Evolutionary conservation across 306 rosid species (phyloP).

Genomic region (Dryas drummondii): DNA sequence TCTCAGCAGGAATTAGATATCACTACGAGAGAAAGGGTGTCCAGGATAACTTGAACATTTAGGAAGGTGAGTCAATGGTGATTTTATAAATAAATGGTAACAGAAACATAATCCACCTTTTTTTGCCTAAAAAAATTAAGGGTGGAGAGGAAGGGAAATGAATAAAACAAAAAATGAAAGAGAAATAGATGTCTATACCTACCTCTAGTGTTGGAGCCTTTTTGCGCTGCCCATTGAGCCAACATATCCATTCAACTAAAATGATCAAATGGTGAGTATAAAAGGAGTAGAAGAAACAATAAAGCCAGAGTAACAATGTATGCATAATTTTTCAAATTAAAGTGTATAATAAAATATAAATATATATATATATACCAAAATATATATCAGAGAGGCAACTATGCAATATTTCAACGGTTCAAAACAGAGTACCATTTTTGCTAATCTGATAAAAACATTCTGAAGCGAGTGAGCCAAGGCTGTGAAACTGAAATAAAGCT

Average conservation of each 20-base stretch:
- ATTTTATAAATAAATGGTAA: neutral
- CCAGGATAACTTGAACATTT: neutral
- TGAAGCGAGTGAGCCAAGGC: slow-evolving; percentile 4
- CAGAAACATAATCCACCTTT: neutral
- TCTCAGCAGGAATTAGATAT: neutral
- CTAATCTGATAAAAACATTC: neutral
- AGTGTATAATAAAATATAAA: neutral
- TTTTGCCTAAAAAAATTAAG: neutral
- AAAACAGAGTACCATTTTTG: neutral
- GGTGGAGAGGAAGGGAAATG: neutral
- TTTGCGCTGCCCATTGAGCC: slow-evolving; percentile 98
- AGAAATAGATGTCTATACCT: slow-evolving; percentile 12
- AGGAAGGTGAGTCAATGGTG: neutral
- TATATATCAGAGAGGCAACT: neutral
- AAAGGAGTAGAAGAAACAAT: slow-evolving; percentile 20
- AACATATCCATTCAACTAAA: slow-evolving; percentile 98
- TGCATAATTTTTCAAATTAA: slow-evolving; percentile 9
- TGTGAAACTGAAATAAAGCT: slow-evolving; percentile 19
- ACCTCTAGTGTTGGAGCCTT: slow-evolving; percentile 92
- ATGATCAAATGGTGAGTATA: slow-evolving; percentile 31
- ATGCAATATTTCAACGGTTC: neutral
- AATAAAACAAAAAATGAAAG: slow-evolving; percentile 3
- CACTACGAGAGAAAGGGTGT: neutral
- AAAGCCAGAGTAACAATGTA: neutral
- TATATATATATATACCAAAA: neutral